Evolutionary conservation across 345 rosid genomes (phyloP).

Genomic region (Cardamine occulta): DNA sequence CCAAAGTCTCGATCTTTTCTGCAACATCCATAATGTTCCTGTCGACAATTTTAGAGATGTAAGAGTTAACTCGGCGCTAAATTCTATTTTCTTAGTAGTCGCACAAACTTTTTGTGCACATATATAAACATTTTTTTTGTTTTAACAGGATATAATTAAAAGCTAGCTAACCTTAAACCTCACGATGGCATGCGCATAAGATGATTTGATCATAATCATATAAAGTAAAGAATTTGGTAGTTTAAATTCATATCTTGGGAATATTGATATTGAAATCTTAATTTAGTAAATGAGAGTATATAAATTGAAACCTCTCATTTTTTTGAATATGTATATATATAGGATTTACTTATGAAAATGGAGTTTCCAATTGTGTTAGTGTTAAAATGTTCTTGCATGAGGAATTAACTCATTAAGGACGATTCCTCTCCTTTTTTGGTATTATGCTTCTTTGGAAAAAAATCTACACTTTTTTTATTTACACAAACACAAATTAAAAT

Average conservation of each 20-base stretch:
- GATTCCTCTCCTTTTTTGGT: neutral
- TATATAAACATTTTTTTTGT: neutral
- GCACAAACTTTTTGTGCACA: neutral
- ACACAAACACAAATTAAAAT: neutral
- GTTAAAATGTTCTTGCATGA: neutral
- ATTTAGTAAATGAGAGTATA: neutral
- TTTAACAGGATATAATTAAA: neutral
- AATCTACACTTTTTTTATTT: neutral
- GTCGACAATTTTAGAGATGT: slow-evolving; percentile 15
- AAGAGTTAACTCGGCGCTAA: neutral
- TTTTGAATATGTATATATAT: neutral
- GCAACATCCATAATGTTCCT: slow-evolving; percentile 31
- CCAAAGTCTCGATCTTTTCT: slow-evolving; percentile 56
- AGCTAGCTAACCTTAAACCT: neutral
- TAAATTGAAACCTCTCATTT: neutral
- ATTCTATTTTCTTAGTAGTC: neutral
- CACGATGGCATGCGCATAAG: slow-evolving; percentile 6
- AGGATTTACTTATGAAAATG: neutral
- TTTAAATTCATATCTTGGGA: neutral
- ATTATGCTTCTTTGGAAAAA: neutral
- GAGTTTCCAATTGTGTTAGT: slow-evolving; percentile 19
- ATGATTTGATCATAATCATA: slow-evolving; percentile 5
- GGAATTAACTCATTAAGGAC: neutral
- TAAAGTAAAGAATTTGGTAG: slow-evolving; percentile 16
- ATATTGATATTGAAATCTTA: neutral